Conservation (phyloP, 495 filamentous ascomycete species). For the Aspergillus kassunensis region DNA sequence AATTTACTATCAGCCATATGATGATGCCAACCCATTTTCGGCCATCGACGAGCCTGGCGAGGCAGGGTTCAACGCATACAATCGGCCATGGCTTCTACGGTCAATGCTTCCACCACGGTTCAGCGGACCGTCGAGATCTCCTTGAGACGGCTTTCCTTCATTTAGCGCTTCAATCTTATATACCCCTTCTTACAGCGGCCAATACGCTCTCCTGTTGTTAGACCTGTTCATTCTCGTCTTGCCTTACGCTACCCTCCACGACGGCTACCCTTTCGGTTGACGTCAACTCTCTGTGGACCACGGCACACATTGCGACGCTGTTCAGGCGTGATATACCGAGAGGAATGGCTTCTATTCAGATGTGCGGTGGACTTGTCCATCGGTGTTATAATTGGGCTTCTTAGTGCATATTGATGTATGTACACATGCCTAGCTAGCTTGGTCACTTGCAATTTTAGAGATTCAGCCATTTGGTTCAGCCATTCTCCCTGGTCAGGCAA, state of each 20-base stretch:
- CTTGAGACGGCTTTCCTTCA: slow-evolving; percentile 7
- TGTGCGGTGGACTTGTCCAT: background rate
- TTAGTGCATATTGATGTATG: slow-evolving; percentile 18
- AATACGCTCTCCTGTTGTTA: slow-evolving; percentile 22
- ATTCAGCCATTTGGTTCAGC: slow-evolving; percentile 3
- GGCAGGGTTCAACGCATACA: too few species aligned
- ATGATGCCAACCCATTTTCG: too few species aligned
- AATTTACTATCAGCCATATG: background rate
- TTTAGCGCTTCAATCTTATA: slow-evolving; percentile 14
- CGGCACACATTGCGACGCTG: too few species aligned
- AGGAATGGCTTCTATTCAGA: slow-evolving; percentile 3
- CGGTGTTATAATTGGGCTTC: slow-evolving; percentile 6
- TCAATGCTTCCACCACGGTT: background rate
- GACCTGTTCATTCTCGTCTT: slow-evolving; percentile 16
- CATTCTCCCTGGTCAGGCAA: background rate
- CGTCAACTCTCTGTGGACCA: background rate
- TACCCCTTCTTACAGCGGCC: slow-evolving; percentile 25
- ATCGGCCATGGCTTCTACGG: too few species aligned
- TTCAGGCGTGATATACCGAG: background rate
- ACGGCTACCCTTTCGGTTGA: background rate
- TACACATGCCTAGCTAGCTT: slow-evolving; percentile 17
- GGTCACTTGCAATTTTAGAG: slow-evolving; percentile 4
- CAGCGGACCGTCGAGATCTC: background rate
- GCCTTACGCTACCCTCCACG: background rate
- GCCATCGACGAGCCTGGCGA: too few species aligned